Percentiles rank a stretch among this genome's conserved stretches.
phyloP scores from a whole-genome alignment of 2,329 filamentous ascomycete genomes.

The Trichoderma brevicompactum region DNA sequence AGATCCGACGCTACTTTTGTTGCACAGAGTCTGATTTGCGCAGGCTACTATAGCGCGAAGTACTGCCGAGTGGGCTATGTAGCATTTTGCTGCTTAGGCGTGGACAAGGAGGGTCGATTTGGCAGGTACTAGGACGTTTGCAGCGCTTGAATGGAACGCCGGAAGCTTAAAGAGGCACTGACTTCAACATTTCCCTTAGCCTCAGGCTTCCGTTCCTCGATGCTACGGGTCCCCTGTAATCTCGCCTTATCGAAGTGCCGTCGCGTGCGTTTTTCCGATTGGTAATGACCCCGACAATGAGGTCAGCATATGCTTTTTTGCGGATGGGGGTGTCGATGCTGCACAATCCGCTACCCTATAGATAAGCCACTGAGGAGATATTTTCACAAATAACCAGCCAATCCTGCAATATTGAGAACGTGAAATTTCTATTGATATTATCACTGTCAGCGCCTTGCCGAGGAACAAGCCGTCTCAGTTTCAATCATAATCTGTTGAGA shows the following conservation, averaged over 20 bases:
- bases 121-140: neutral
- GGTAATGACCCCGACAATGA: neutral
- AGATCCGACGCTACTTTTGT: conserved; percentile 9
- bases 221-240: neutral
- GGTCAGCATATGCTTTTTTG: neutral
- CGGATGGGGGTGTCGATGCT: neutral
- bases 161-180: conserved; percentile 4
- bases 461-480: no score
- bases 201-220: neutral
- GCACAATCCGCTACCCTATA: neutral
- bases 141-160: neutral
- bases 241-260: neutral
- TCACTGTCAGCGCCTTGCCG: no score
- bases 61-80: conserved; percentile 4
- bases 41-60: conserved; percentile 4
- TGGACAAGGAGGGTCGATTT: neutral
- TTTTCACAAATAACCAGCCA: no score
- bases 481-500: no score
- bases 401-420: no score
- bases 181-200: neutral
- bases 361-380: no score
- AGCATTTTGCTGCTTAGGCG: neutral
- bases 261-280: conserved; percentile 1
- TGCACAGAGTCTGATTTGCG: neutral
- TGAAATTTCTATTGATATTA: no score